Base-by-base conservation (phyloP, 2,329 filamentous ascomycete genomes). In the Davidsoniella australis region DNA sequence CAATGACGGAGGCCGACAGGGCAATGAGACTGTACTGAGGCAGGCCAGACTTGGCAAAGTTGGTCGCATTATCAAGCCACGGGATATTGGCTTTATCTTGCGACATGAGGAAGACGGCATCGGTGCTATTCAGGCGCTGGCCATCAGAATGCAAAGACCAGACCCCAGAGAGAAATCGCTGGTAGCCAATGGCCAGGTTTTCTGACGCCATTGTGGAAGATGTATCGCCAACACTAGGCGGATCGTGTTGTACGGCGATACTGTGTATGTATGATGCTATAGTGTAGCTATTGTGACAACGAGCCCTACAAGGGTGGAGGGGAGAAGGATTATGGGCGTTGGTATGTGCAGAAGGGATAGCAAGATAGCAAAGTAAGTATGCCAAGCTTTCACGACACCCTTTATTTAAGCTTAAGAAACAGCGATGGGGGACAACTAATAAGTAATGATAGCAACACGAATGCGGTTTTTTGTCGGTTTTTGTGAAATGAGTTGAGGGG, bases 161-260 rank as follows among this genome's bases (percentile, higher is more conserved):
- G 17, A 51, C 23, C n/a, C 39, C 44, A 38, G 37, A 38, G 37
- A 51, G 43, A 41, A 47, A 51, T 17, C 49, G 49, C 49, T 42
- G 38, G 33, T 43, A 42, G 10, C 16, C 36, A 42, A 33, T 26
- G 16, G 33, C 33, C 44, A 38, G 9, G 37, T 45, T 36, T 33
- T 41, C 40, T 37, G 44, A 37, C 36, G 33, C 44, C 44, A 46
- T 46, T 18, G 33, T 14, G 16, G 16, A 12, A 39, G 17, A n/a
- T 8, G 8, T 23, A 14, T 16, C 14, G 20, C 24, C 39, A 7
- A 6, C 17, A 12, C 33, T 8, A 4, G 24, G 10, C 23, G 24
- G 23, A 41, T 33, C 29, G 29, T 33, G 29, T 33, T 33, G 12
- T 33, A 33, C 2, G 9, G 26, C 26, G 29, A 33, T 33, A 12